Percentiles rank a stretch among this genome's conserved stretches.
Conservation (phyloP, 164 flowering plant genomes). For the Vitis cinerea region DNA sequence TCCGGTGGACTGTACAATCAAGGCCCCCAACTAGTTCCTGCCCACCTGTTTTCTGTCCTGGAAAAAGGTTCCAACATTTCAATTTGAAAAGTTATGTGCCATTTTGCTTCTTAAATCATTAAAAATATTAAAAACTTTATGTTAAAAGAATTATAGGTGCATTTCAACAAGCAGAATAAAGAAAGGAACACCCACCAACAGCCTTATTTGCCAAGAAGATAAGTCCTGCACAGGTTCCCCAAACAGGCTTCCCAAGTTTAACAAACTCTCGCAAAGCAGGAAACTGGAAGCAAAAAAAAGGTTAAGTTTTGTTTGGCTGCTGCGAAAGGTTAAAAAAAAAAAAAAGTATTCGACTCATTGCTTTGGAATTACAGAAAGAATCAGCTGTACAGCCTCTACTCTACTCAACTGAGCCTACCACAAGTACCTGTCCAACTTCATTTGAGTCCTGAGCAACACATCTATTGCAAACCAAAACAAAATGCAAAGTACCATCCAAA, state of each 20-base stretch:
- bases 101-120: neutral
- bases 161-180: neutral
- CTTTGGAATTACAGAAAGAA: too few species aligned
- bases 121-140: neutral
- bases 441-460: too few species aligned
- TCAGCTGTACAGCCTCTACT: too few species aligned
- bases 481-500: too few species aligned
- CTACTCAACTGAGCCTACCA: too few species aligned
- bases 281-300: constrained; percentile 43
- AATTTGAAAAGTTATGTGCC: constrained; percentile 3
- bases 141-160: neutral
- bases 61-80: constrained; percentile 8
- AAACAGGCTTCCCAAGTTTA: constrained; percentile 89
- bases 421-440: too few species aligned
- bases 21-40: constrained; percentile 91
- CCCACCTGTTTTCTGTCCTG: constrained; percentile 92
- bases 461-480: too few species aligned
- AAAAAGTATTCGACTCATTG: too few species aligned
- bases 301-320: neutral
- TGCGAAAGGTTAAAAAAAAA: too few species aligned
- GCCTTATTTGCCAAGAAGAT: constrained; percentile 90
- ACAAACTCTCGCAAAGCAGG: constrained; percentile 93
- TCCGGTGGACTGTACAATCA: constrained; percentile 88
- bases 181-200: constrained; percentile 43
- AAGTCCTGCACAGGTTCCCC: constrained; percentile 99